Percentiles rank a stretch among this genome's conserved stretches.
These are phyloP conservation scores for Solanum pennellii DNA, from an alignment of 257 asterid species.

Conservation along the genomic window DNA sequence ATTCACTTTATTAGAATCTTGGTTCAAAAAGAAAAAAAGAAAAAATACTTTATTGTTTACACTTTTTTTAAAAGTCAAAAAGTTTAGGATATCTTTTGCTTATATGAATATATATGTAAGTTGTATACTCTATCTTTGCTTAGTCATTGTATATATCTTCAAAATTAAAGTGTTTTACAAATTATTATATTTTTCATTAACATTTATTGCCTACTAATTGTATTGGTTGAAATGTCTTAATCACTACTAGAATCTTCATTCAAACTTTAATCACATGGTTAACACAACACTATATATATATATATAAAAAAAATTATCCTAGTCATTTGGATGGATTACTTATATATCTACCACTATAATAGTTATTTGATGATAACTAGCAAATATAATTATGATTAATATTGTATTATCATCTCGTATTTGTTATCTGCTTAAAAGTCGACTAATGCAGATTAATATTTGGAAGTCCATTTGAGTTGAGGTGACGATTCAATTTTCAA, in stretches of 20 bases:
- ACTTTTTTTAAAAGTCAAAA: background rate
- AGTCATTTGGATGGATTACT: too few relatives aligned
- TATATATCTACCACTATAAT: too few relatives aligned
- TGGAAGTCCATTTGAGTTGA: accelerated
- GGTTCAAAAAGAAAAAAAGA: background rate
- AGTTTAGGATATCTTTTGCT: background rate
- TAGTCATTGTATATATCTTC: background rate
- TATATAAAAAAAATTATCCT: background rate
- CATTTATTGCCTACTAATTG: background rate
- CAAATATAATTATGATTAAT: too few relatives aligned
- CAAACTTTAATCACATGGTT: background rate
- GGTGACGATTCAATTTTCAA: too few relatives aligned
- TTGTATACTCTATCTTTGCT: background rate
- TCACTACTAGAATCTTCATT: background rate
- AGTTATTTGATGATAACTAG: background rate
- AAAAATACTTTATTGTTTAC: background rate
- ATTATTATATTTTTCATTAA: too few relatives aligned
- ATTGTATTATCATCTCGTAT: too few relatives aligned
- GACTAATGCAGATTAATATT: too few relatives aligned
- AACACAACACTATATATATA: too few relatives aligned
- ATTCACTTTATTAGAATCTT: background rate
- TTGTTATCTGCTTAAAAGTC: too few relatives aligned
- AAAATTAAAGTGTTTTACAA: background rate
- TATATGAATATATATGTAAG: background rate
- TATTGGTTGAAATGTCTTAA: background rate